Evolutionary conservation across 257 asterid genomes (phyloP).

Genomic region (Nicotiana attenuata): DNA sequence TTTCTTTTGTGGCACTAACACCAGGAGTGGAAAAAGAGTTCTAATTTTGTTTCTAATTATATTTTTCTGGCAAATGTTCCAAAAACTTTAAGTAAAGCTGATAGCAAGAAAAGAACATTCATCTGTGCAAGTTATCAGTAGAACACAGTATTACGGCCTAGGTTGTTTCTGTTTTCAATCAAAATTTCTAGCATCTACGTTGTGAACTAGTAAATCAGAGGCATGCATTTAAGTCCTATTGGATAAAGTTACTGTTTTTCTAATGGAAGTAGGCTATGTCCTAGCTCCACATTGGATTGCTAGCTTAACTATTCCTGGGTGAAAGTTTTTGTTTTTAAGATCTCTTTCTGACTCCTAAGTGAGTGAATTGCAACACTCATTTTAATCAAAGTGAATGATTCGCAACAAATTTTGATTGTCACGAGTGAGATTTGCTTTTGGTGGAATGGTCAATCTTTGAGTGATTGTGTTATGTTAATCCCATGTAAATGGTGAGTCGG

Average conservation of each 20-base stretch:
- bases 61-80: background rate
- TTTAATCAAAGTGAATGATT: background rate
- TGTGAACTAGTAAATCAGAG: background rate
- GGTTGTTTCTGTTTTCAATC: background rate
- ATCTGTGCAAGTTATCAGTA: background rate
- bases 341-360: background rate
- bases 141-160: background rate
- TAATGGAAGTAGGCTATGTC: background rate
- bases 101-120: background rate
- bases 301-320: background rate
- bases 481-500: background rate
- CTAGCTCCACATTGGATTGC: background rate
- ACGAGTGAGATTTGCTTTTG: background rate
- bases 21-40: background rate
- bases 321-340: background rate
- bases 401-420: background rate
- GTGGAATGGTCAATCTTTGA: background rate
- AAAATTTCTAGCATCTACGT: background rate
- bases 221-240: background rate
- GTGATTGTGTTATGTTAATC: background rate
- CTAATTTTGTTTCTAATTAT: background rate
- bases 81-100: background rate
- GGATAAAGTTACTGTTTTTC: background rate
- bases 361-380: background rate
- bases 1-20: slow-evolving; percentile 1